phyloP scores from a whole-genome alignment of 2,329 filamentous ascomycete species.

The Aureobasidium sp. region DNA sequence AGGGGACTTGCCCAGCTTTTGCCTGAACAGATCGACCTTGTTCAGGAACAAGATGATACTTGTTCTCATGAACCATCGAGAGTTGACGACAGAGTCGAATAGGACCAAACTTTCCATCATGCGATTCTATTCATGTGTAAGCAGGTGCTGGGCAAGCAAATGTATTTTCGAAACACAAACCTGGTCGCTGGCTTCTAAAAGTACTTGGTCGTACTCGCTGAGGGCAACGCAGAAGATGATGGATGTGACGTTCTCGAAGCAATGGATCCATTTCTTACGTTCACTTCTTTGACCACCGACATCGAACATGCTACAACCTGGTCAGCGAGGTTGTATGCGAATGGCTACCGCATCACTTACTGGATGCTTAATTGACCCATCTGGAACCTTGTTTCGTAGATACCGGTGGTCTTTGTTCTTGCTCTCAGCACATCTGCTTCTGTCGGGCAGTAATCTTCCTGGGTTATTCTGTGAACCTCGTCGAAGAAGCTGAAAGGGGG shows the following conservation, averaged over 20 bases:
- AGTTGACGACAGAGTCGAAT: constrained; percentile 98
- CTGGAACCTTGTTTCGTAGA: constrained; percentile 96
- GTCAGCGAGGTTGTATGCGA: constrained; percentile 23
- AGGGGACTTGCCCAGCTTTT: constrained; percentile 83
- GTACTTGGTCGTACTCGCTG: constrained; percentile 96
- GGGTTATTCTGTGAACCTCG: constrained; percentile 77
- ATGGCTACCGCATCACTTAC: constrained; percentile 49
- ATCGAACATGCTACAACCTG: constrained; percentile 79
- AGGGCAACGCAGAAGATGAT: constrained; percentile 98
- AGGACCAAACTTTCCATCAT: constrained; percentile 98
- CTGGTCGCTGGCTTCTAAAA: constrained; percentile 95
- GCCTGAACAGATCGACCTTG: constrained; percentile 97
- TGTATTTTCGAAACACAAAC: constrained; percentile 44
- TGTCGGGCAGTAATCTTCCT: constrained; percentile 78
- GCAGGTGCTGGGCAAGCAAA: neutral
- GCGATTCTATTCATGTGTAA: constrained; percentile 61
- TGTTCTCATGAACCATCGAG: constrained; percentile 97
- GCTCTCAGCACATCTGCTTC: constrained; percentile 94
- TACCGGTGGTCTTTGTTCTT: constrained; percentile 96
- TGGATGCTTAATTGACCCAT: constrained; percentile 99
- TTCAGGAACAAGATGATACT: constrained; percentile 98
- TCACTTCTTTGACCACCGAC: constrained; percentile 96
- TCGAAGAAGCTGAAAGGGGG: constrained; percentile 74
- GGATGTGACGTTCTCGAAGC: constrained; percentile 98
- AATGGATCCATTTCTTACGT: constrained; percentile 99